Evolutionary conservation across 768 basidiomycete genomes (phyloP), one percentile per base, ranked within the genome.

Genomic region (Cystobasidium onofrii): DNA sequence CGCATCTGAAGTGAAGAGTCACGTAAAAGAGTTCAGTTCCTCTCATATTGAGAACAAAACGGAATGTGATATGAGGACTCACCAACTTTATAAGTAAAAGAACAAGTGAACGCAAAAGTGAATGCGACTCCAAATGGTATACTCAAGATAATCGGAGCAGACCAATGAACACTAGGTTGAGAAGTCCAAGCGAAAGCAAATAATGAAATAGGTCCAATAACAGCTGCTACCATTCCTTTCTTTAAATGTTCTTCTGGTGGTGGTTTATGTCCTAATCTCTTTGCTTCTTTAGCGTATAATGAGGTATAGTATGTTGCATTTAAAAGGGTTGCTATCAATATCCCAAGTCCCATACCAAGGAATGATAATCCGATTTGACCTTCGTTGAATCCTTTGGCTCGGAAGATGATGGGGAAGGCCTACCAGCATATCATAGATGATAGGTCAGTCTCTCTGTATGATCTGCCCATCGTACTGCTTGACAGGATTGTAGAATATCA

Each of bases 171-270:
- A 25, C 67, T 44, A 9, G 75, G 64, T 61, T 78, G 78, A 6
- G 76, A 74, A 3, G 81, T 81, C 76, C 80, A 80, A 12, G 81
- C 80, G 73, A 82, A 80, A 74, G 80, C 80, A 77, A 80, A 80
- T 29, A 82, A 77, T 1, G 79, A 78, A 66, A 80, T 74, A n/a
- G 81, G 81, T 31, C 81, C 76, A 46, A 79, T 54, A 62, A 80
- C 34, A 1, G 76, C 57, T 54, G 80, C 78, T 31, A 75, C 66
- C 76, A 80, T 79, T 39, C 33, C 72, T 50, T 73, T 73, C 64
- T 69, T 73, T 13, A 73, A 41, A 39, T 73, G 72, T 62, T 73
- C 64, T 46, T 73, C 72, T 10, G 72, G 72, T 7, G 62, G 62
- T 36, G 72, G 72, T 46, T 73, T 73, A 39, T 65, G 72, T 27